Base-by-base conservation (phyloP, 371 early-diverging fungal species). In the Mortierella sp. region DNA sequence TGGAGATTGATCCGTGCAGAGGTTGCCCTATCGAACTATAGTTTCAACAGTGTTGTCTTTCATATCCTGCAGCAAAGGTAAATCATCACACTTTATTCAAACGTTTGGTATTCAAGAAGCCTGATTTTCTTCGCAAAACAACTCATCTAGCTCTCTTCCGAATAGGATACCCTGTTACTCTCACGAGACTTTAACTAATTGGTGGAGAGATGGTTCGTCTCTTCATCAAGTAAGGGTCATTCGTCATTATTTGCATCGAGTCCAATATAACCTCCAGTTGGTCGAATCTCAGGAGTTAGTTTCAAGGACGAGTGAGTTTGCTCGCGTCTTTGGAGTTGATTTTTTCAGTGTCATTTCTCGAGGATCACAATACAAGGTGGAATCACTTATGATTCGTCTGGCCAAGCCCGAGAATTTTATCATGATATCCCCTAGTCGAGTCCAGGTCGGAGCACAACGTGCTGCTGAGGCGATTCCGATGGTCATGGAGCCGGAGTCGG, bases 341-440 rank as follows among this genome's bases (percentile, higher is more conserved):
- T 95, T 97, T 68, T 87, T 86, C 69, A 92, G 96, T 7, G 94
- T 95, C 26, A 70, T 97, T 5, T 90, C 91, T 0, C 91, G 98
- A 29, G 97, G 97, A 0, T 96, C 96, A 0, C 98, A 97, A 74
- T 95, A 88, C 71, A 90, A 91, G 64, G 97, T 97, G 1, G 98
- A 97, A 72, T 89, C 95, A 0, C 82, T 95, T 65, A 87, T 97
- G 91, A 79, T 93, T 16, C 90, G 98, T 1, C 88, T 97, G 25
- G 90, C 92, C 5, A 91, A 92, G 28, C 95, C 94, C 0, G 95
- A 95, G 66, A 91, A 91, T 23, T 92, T 74, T 64, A 57, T 92
- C 14, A 70, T 91, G 56, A 70, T 90, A 14, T 84, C 89, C 6
- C 93, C 93, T 0, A 91, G 84, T 52, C 77, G 88, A 18, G 83